A percentile compares a stretch with the other conserved stretches of the same genome.
These are phyloP conservation scores for Cystobasidium tubakii DNA, from an alignment of 768 basidiomycete species.

Conservation along the genomic window DNA sequence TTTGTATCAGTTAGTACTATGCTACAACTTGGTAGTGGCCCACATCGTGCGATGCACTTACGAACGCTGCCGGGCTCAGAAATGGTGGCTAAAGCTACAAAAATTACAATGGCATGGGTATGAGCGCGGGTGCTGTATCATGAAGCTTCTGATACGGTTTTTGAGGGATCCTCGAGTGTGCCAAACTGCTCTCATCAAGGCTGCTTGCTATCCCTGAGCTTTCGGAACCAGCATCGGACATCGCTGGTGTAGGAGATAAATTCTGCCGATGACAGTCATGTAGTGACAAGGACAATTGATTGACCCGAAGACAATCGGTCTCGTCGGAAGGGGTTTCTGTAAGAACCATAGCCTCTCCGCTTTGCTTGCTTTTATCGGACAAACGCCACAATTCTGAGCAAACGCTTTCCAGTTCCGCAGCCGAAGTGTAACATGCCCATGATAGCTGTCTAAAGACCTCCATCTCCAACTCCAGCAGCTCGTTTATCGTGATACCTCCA, in stretches of 20 bases:
- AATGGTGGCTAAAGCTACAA: neutral
- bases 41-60: too few species aligned
- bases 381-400: neutral
- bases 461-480: slow-evolving; percentile 39
- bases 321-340: neutral
- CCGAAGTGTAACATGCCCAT: slow-evolving; percentile 20
- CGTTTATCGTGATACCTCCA: slow-evolving; percentile 38
- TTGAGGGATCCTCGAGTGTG: neutral
- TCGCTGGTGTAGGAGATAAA: neutral
- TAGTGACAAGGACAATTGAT: neutral
- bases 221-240: neutral
- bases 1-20: too few species aligned
- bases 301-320: neutral
- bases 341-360: neutral
- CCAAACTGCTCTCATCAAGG: neutral
- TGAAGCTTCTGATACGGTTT: neutral
- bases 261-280: neutral
- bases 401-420: slow-evolving; percentile 5
- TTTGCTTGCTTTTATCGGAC: neutral
- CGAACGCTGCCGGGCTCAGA: too few species aligned
- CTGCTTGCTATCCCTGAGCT: neutral
- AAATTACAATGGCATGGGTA: neutral
- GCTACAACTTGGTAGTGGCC: too few species aligned
- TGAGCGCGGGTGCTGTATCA: neutral
- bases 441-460: slow-evolving; percentile 39